Percentiles rank a stretch among this genome's conserved stretches.
Conservation (phyloP, 768 basidiomycete species). For the Cystobasidiopsis lactophilus region DNA sequence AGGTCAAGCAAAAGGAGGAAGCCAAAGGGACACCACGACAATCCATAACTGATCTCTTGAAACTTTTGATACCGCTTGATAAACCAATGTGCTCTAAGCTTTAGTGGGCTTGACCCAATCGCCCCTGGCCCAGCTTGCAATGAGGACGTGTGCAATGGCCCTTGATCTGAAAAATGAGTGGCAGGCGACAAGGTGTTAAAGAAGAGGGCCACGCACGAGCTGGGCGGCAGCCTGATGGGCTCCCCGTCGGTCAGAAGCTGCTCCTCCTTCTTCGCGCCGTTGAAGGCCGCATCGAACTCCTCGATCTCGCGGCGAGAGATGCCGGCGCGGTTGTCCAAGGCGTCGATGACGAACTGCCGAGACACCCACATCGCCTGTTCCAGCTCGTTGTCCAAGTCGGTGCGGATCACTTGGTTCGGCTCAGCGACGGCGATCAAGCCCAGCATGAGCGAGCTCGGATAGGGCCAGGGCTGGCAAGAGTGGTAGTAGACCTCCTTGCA, state of each 20-base stretch:
- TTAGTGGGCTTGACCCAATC: too few species aligned
- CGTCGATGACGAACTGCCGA: constrained; percentile 42
- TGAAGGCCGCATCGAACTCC: constrained; percentile 1
- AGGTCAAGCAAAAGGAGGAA: too few species aligned
- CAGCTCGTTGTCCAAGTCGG: constrained; percentile 88
- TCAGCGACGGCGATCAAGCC: constrained; percentile 68
- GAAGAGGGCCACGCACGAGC: too few species aligned
- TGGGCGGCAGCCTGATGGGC: constrained; percentile 17
- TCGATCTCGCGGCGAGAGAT: constrained; percentile 17
- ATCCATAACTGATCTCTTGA: too few species aligned
- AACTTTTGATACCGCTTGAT: too few species aligned
- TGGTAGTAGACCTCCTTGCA: constrained; percentile 68
- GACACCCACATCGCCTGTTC: constrained; percentile 79
- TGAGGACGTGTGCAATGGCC: constrained; percentile 20
- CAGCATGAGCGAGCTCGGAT: constrained; percentile 35
- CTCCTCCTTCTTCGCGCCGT: not conserved
- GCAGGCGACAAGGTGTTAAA: too few species aligned
- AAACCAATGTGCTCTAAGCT: too few species aligned
- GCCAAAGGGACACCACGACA: too few species aligned
- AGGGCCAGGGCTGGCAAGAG: constrained; percentile 55
- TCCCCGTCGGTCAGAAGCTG: not conserved
- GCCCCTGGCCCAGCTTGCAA: constrained; percentile 14
- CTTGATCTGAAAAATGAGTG: too few species aligned
- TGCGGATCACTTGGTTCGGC: constrained; percentile 46
- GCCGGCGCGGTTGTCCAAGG: constrained; percentile 28